phyloP scores from a whole-genome alignment of 179 eudicot species.

The Spinacia oleracea region DNA sequence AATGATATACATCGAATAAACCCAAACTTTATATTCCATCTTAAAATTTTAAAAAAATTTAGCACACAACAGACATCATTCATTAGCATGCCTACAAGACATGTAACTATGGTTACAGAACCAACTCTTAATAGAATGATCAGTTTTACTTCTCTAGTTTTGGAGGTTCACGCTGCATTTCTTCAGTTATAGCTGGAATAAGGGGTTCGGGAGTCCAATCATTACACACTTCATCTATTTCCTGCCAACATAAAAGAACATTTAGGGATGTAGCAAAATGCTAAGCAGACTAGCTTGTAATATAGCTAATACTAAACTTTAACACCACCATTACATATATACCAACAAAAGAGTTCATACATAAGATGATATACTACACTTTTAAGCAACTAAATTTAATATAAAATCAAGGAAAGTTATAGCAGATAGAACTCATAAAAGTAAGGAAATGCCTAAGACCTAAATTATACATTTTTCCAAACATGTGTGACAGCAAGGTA shows the following conservation, averaged over 20 bases:
- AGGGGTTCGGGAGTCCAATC: constrained; percentile 99
- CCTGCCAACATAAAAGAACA: constrained; percentile 40
- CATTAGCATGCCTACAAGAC: neutral
- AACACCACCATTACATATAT: neutral
- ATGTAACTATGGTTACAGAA: neutral
- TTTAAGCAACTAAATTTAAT: neutral
- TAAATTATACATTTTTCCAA: too few species aligned
- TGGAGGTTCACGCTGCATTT: constrained; percentile 75
- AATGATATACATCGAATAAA: neutral
- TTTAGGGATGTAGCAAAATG: neutral
- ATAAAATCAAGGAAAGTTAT: neutral
- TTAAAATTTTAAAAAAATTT: neutral
- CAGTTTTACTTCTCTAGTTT: constrained; percentile 69
- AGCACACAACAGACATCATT: neutral
- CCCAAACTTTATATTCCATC: neutral
- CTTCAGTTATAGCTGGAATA: constrained; percentile 74
- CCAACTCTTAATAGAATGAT: neutral
- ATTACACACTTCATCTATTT: constrained; percentile 90
- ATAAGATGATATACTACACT: neutral
- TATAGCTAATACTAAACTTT: neutral
- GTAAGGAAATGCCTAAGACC: neutral
- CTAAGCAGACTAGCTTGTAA: neutral
- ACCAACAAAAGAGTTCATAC: neutral
- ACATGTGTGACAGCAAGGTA: neutral
- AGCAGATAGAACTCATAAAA: neutral